Evolutionary conservation across 257 asterid species (phyloP).

Genomic region (Pogostemon cablin): DNA sequence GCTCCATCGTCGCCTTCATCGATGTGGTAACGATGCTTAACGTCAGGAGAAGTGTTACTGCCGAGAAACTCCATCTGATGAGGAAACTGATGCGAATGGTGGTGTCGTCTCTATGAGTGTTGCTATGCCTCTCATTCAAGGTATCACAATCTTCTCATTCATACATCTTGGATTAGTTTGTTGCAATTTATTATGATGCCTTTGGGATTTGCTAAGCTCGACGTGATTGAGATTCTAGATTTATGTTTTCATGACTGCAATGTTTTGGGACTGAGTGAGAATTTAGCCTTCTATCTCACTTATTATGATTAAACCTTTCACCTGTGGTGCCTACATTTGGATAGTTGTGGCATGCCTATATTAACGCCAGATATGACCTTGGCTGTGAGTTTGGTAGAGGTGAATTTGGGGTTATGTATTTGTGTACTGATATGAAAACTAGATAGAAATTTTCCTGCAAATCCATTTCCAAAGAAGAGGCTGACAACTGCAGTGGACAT

Average conservation of each 20-base stretch:
- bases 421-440: constrained; percentile 54
- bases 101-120: constrained; percentile 81
- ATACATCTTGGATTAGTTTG: constrained; percentile 47
- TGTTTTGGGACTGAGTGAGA: constrained; percentile 51
- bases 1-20: constrained; percentile 61
- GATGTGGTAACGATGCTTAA: constrained; percentile 85
- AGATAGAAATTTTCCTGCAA: constrained; percentile 70
- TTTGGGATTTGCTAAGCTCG: constrained; percentile 41
- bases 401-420: constrained; percentile 70
- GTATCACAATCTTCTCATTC: constrained; percentile 77
- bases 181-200: constrained; percentile 39
- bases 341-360: constrained; percentile 56
- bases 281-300: constrained; percentile 50
- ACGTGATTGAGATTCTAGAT: constrained; percentile 41
- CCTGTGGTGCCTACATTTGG: constrained; percentile 61
- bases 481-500: constrained; percentile 68
- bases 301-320: constrained; percentile 52
- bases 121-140: constrained; percentile 80
- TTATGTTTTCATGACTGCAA: constrained; percentile 37
- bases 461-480: constrained; percentile 72
- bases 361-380: constrained; percentile 51
- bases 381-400: constrained; percentile 82
- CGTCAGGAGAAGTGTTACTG: constrained; percentile 61
- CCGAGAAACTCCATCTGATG: constrained; percentile 71
- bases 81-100: constrained; percentile 68